Evolutionary conservation across 192 early-diverging fungal genomes (phyloP), one percentile per base, ranked within the genome.

Genomic region (Coemansia sp.): DNA sequence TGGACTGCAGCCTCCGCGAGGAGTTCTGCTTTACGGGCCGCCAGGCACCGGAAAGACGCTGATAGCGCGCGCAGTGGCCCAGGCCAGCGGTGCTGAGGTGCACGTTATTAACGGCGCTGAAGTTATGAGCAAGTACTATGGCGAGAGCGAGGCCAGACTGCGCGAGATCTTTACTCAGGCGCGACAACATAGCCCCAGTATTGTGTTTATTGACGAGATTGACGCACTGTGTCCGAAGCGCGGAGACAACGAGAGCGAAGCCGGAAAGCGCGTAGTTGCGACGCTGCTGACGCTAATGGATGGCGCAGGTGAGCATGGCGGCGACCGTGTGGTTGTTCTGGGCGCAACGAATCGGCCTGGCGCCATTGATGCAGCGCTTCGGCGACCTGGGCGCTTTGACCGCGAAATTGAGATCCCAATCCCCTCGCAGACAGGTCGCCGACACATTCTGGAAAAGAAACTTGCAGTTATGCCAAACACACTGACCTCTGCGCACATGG

Each of bases 1-100:
- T 68, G 93, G 90, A 1, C 82, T 98, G 9, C 79, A 82, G 49
- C 93, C 95, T n/a, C 96, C 97, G 14, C 89, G 90, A 42, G 96
- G 95, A 12, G 83, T 96, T 0, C 75, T 98, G n/a, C 69, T 98
- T 6, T 89, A 84, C 73, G 95, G 95, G 0, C 93, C 93, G 36
- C 93, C 94, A 24, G 95, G 95, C 7, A 96, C 95, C 6, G 95
- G 95, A n/a, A 98, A 98, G 72, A 98, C 95, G 8, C 81, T 98
- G 25, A 86, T 98, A 46, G 95, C 94, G 0, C 83, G 93, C n/a
- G 88, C 91, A 11, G 89, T 96, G 0, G 94, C 92, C 0, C 66
- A 81, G 5, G 90, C 90, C 53, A 91, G 88, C n/a, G 79, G 82
- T 1, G 86, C 88, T 0, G 77, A 84, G 67, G 81, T 91, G 2